Percentiles rank a stretch among this genome's conserved stretches.
phyloP scores from a whole-genome alignment of 306 rosid genomes.

The Styphnolobium japonicum region DNA sequence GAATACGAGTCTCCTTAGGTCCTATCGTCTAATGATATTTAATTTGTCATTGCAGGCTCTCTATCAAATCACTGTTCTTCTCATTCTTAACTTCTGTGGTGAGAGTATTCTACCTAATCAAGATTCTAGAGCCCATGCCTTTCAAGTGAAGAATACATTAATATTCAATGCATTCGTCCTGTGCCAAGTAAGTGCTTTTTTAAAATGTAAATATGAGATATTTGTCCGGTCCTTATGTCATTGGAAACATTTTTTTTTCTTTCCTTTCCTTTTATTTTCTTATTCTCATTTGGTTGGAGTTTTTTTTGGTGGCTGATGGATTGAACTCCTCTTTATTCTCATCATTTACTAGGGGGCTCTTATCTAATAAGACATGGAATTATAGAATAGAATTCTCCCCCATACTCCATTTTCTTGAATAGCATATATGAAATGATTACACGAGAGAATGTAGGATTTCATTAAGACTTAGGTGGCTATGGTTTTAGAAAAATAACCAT shows the following conservation, averaged over 20 bases:
- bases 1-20: neutral
- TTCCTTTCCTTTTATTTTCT: neutral
- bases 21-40: conserved; percentile 11
- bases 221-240: neutral
- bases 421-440: neutral
- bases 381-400: neutral
- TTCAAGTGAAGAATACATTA: conserved; percentile 68
- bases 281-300: neutral
- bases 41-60: conserved; percentile 55
- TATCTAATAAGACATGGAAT: neutral
- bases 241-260: neutral
- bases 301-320: neutral
- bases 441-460: neutral
- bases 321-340: neutral
- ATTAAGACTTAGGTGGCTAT: neutral
- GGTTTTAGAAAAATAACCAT: neutral
- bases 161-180: conserved; percentile 91
- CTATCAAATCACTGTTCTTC: conserved; percentile 79
- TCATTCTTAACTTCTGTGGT: conserved; percentile 70
- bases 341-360: neutral
- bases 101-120: conserved; percentile 45
- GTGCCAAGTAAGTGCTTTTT: conserved; percentile 69
- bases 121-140: conserved; percentile 22
- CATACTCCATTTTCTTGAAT: neutral
- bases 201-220: conserved; percentile 2